A percentile compares a stretch with the other conserved stretches of the same genome.
These are phyloP conservation scores for Porcisia deanei DNA, from an alignment of 208 protist genomes.

Conservation along the genomic window DNA sequence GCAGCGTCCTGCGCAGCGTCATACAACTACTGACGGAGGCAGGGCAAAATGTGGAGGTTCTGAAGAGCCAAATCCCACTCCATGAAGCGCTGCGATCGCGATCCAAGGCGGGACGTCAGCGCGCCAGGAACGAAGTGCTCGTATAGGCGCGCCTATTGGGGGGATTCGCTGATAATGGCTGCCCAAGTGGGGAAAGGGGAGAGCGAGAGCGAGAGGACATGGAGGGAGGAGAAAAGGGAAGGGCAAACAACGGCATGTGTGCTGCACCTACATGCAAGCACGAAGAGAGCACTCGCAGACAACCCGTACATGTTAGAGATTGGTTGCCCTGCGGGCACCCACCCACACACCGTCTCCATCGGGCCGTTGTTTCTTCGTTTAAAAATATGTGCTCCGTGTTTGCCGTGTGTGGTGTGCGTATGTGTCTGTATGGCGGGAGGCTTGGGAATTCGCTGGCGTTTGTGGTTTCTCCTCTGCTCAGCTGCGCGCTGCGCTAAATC, in stretches of 20 bases:
- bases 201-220: neutral
- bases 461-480: too few relatives aligned
- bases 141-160: conserved; percentile 16
- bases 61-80: conserved; percentile 73
- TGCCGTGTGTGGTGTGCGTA: neutral
- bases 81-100: conserved; percentile 83
- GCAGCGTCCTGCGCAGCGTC: conserved; percentile 59
- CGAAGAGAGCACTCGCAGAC: too few relatives aligned
- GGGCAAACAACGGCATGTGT: neutral
- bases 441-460: neutral
- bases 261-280: neutral
- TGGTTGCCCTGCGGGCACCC: neutral
- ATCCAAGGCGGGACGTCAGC: conserved; percentile 75
- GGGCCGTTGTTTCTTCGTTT: neutral
- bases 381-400: too few relatives aligned
- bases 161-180: neutral
- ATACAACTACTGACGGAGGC: conserved; percentile 70
- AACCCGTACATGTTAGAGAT: too few relatives aligned
- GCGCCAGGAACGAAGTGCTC: conserved; percentile 56
- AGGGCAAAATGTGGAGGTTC: conserved; percentile 67
- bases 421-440: neutral
- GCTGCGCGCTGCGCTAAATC: neutral
- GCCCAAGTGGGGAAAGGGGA: neutral
- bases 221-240: neutral
- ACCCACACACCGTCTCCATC: neutral